Evolutionary conservation across 495 filamentous ascomycete species (phyloP).

Genomic region (Talaromyces adpressus): DNA sequence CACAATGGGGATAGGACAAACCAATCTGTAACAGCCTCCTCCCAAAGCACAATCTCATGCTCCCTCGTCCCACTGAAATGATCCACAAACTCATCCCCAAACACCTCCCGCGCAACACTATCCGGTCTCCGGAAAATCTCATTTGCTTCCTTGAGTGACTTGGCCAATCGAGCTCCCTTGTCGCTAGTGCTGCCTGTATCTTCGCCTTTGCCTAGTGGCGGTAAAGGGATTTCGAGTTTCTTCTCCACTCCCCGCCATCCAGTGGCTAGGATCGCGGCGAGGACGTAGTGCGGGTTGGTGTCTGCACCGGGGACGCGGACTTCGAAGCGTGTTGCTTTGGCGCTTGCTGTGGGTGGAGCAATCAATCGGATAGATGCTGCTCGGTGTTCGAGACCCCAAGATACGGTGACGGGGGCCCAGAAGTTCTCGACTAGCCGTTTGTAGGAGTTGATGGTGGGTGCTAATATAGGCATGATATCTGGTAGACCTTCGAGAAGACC

Average conservation of each 20-base stretch:
- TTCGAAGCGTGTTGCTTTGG: conserved; percentile 86
- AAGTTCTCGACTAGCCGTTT: conserved; percentile 98
- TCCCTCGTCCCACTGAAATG: conserved; percentile 90
- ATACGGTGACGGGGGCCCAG: conserved; percentile 96
- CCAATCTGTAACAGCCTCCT: conserved; percentile 95
- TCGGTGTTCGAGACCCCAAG: conserved; percentile 93
- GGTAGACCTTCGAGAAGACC: conserved; percentile 83
- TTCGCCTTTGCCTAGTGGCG: conserved; percentile 73
- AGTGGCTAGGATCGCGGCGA: conserved; percentile 74
- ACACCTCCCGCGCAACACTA: conserved; percentile 83
- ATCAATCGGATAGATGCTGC: conserved; percentile 88
- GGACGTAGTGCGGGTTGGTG: conserved; percentile 81
- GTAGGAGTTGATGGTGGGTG: conserved; percentile 93
- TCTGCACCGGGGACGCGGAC: conserved; percentile 88
- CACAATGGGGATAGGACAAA: conserved; percentile 30
- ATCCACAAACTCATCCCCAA: conserved; percentile 92
- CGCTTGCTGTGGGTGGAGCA: conserved; percentile 71
- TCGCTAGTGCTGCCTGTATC: conserved; percentile 58
- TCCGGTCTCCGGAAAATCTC: conserved; percentile 62
- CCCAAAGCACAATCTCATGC: conserved; percentile 86
- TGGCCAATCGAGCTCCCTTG: conserved; percentile 58
- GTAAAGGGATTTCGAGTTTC: conserved; percentile 74
- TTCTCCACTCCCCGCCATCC: conserved; percentile 88
- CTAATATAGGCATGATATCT: conserved; percentile 91
- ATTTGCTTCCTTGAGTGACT: conserved; percentile 73